Conservation (phyloP, 1,139 yeast genomes). For the Hansenula lynferdii region DNA sequence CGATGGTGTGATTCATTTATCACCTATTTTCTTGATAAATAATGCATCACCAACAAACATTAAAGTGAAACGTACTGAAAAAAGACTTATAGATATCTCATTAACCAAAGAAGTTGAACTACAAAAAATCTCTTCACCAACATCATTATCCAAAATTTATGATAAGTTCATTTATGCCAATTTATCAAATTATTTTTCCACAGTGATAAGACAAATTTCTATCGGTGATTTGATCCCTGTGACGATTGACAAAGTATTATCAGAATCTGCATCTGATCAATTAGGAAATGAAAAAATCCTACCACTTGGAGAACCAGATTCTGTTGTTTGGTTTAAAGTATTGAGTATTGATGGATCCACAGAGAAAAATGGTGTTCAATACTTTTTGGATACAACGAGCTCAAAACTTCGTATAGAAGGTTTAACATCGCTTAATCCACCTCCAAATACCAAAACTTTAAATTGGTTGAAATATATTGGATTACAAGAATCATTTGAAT, state of each 20-base stretch:
- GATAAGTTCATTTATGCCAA: slow-evolving; percentile 65
- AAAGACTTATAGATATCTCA: slow-evolving; percentile 11
- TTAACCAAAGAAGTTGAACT: slow-evolving; percentile 35
- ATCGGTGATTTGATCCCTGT: slow-evolving; percentile 71
- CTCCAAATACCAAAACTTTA: slow-evolving; percentile 13
- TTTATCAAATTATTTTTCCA: slow-evolving; percentile 58
- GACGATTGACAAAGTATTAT: slow-evolving; percentile 65
- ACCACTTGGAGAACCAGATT: slow-evolving; percentile 64
- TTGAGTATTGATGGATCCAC: slow-evolving; percentile 27
- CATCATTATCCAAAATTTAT: slow-evolving; percentile 59
- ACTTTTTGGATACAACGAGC: slow-evolving; percentile 50
- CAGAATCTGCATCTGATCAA: slow-evolving; percentile 45
- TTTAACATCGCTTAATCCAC: slow-evolving; percentile 27
- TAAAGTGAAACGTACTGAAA: slow-evolving; percentile 21
- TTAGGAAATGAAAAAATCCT: slow-evolving; percentile 19
- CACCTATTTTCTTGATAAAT: slow-evolving; percentile 63
- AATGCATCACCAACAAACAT: slow-evolving; percentile 34
- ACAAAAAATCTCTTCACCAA: slow-evolving; percentile 66
- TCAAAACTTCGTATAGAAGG: slow-evolving; percentile 34
- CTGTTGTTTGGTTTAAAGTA: slow-evolving; percentile 80
- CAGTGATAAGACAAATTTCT: slow-evolving; percentile 50
- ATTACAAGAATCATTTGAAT: slow-evolving; percentile 32
- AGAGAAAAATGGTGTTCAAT: slow-evolving; percentile 37
- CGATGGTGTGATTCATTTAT: slow-evolving; percentile 41
- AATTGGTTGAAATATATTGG: slow-evolving; percentile 49